phyloP scores from a whole-genome alignment of 2,329 filamentous ascomycete species.

The Xylaria sp. region DNA sequence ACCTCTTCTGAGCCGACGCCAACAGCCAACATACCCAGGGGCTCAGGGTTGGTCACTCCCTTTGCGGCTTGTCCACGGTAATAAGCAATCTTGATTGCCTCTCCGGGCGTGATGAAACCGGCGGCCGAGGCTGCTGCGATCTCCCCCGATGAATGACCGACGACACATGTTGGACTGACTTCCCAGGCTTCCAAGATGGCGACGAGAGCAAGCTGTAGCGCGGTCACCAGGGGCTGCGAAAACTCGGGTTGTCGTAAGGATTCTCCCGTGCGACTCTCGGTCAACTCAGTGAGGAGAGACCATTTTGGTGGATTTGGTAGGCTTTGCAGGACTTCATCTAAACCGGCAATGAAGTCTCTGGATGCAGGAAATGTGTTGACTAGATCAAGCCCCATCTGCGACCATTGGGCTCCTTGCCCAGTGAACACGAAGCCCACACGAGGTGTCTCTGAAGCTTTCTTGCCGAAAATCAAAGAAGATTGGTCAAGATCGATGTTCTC shows the following conservation, averaged over 20 bases:
- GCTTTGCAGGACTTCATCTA: slow-evolving; percentile 28
- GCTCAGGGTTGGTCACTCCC: too few relatives aligned
- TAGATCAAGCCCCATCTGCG: slow-evolving; percentile 22
- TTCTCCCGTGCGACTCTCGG: slow-evolving; percentile 12
- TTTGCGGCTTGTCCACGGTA: slow-evolving; percentile 35
- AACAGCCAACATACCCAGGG: slow-evolving; percentile 44
- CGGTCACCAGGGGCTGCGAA: slow-evolving; percentile 45
- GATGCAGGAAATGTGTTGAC: slow-evolving; percentile 12
- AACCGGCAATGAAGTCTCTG: slow-evolving; percentile 2
- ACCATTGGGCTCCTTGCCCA: slow-evolving; percentile 28
- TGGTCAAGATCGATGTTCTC: neutral
- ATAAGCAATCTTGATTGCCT: slow-evolving; percentile 41
- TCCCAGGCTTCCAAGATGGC: slow-evolving; percentile 36
- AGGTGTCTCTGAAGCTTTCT: neutral
- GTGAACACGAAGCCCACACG: slow-evolving; percentile 10
- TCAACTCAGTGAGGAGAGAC: slow-evolving; percentile 28
- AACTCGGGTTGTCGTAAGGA: slow-evolving; percentile 36
- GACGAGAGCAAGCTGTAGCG: slow-evolving; percentile 44
- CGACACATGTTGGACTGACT: slow-evolving; percentile 30
- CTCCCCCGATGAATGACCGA: slow-evolving; percentile 44
- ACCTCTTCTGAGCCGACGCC: slow-evolving; percentile 32
- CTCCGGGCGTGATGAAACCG: slow-evolving; percentile 31
- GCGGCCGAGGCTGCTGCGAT: slow-evolving; percentile 41
- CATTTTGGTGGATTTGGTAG: slow-evolving; percentile 27
- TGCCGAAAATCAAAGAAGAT: neutral